A percentile compares a stretch with the other conserved stretches of the same genome.
phyloP scores from a whole-genome alignment of 2,329 filamentous ascomycete species.

The Fusarium longipes region DNA sequence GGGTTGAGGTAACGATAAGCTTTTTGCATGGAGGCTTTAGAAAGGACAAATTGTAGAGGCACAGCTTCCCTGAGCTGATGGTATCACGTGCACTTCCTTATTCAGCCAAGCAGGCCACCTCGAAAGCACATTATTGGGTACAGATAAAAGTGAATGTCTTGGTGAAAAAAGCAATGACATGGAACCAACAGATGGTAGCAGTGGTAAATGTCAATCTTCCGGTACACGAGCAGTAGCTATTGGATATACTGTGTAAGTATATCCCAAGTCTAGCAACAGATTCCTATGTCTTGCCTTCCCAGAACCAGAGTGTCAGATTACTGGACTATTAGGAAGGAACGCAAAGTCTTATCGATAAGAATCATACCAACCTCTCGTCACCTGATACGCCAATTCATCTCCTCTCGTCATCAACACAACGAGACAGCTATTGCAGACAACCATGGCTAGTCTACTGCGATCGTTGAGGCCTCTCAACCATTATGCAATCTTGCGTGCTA shows the following conservation, averaged over 20 bases:
- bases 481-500: neutral
- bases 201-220: neutral
- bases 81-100: no score
- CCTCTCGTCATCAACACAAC: neutral
- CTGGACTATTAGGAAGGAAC: neutral
- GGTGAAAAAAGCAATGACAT: neutral
- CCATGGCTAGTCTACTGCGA: neutral
- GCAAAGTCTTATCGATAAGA: neutral
- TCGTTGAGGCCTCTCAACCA: neutral
- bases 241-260: neutral
- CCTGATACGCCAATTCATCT: neutral
- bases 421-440: neutral
- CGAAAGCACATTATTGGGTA: neutral
- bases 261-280: neutral
- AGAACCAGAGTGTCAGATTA: neutral
- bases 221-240: neutral
- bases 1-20: constrained; percentile 49
- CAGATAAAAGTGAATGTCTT: neutral
- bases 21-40: constrained; percentile 49
- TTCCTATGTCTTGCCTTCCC: no score
- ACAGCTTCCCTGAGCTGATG: no score
- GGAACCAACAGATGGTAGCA: neutral
- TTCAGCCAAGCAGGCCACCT: no score
- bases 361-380: neutral
- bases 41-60: no score